These are phyloP conservation scores for Blastocystis hominis DNA, from an alignment of 352 stramenopile species.

Conservation along the genomic window DNA sequence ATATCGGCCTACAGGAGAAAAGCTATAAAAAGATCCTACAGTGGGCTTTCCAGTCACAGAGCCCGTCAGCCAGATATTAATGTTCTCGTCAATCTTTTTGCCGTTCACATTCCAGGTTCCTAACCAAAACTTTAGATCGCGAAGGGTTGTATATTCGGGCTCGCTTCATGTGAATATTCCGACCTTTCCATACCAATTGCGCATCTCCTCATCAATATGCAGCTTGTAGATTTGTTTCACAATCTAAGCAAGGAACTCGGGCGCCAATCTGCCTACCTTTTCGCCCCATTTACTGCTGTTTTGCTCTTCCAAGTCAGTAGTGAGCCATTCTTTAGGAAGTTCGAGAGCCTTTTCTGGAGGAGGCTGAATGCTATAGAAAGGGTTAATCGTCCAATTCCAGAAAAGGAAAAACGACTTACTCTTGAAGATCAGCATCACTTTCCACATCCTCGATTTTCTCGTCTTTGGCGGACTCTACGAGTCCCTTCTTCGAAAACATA, in stretches of 20 bases:
- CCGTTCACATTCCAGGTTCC: conserved; percentile 37
- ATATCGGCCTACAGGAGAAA: no score
- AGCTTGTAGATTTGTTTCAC: conserved; percentile 10
- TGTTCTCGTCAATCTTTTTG: not conserved
- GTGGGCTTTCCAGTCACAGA: conserved; percentile 57
- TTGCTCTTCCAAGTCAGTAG: not conserved
- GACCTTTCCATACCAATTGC: not conserved
- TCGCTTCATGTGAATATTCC: not conserved
- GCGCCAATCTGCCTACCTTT: not conserved
- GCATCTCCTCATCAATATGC: conserved; percentile 18
- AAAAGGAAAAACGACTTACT: not conserved
- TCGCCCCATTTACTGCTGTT: not conserved
- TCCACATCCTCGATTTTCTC: conserved; percentile 24
- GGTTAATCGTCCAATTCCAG: not conserved
- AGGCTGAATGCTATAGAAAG: not conserved
- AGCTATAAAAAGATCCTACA: no score
- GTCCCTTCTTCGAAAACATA: conserved; percentile 56
- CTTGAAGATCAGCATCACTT: not conserved
- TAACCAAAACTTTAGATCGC: not conserved
- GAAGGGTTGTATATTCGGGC: conserved; percentile 45
- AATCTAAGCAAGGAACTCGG: not conserved
- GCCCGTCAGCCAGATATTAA: conserved; percentile 65
- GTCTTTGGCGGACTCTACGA: conserved; percentile 11
- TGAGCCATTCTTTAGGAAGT: not conserved
- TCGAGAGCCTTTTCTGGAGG: conserved; percentile 2